Conservation (phyloP, 148 eudicot species). For the Fagopyrum homotropicum region DNA sequence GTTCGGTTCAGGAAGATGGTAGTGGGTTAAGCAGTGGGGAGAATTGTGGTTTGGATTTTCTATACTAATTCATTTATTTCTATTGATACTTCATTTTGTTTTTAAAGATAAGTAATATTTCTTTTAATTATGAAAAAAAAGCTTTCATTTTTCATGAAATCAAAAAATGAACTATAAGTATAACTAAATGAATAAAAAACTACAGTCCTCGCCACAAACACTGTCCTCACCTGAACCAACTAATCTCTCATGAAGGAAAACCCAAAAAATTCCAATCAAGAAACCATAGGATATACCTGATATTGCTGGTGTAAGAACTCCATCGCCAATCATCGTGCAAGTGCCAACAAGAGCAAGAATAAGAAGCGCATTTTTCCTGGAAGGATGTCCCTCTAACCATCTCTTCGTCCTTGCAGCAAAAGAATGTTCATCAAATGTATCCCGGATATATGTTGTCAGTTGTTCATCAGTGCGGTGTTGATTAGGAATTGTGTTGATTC, state of each 20-base stretch:
- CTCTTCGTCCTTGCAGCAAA: constrained; percentile 81
- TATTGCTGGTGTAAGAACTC: constrained; percentile 94
- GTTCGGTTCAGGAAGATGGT: no score
- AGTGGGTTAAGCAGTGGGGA: no score
- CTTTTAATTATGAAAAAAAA: no score
- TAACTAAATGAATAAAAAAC: no score
- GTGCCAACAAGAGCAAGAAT: constrained; percentile 82
- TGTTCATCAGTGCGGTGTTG: constrained; percentile 94
- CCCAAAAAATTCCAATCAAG: not conserved
- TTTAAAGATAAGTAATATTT: no score
- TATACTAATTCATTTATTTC: no score
- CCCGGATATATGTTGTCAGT: constrained; percentile 92
- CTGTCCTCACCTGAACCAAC: no score
- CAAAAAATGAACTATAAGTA: no score
- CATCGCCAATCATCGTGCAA: constrained; percentile 95
- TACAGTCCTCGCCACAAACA: no score
- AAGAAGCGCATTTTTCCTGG: constrained; percentile 69
- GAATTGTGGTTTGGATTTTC: no score
- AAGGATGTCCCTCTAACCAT: constrained; percentile 74
- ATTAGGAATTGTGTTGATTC: constrained; percentile 77
- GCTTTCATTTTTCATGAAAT: no score
- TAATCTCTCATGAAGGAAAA: not conserved
- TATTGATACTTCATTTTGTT: no score
- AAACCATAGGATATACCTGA: constrained; percentile 48
- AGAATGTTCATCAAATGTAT: constrained; percentile 52